Base-by-base conservation (phyloP, 1,284 basidiomycete species). In the Ustilago vetiveriae region DNA sequence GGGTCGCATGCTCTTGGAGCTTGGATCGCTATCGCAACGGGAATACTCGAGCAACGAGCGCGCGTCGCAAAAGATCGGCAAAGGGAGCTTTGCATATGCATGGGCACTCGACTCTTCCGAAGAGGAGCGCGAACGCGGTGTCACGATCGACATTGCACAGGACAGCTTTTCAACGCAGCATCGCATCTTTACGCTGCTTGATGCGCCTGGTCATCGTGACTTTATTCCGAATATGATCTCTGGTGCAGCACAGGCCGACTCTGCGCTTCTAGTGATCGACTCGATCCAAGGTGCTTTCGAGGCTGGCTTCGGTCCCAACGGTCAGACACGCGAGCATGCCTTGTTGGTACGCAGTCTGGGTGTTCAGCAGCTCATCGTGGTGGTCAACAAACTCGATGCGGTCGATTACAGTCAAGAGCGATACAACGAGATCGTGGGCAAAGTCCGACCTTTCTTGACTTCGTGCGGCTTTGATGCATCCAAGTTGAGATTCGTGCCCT, bases 211-310 rank as follows among this genome's bases (percentile, higher is more conserved):
- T 0, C 95, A 98, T 83, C 91, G 90, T 69, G 96, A 98, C 78
- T 98, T 98, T 75, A 91, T 98, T 54, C 95, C 96, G 0, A 98
- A 98, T 80, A 98, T 98, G 96, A 98, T 98, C 57, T 95, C 92
- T 0, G 95, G 95, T 2, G 95, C 95, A 2, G 90, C 94, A 0
- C 95, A 98, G 83, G 96, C 96, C 0, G 95, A 98, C 75, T 93
- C 92, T 32, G 94, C 95, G 1, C 83, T 98, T 5, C 87, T 98
- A n/a, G 95, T 98, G 6, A 88, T 98, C 19, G 96, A 97, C 82
- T 90, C 94, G 7, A 86, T 89, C 4, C 88, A 86, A 1, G 95
- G 95, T 21, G 94, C 94, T 75, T 98, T 98, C 72, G 95, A 98
- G 82, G 90, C 92, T 21, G 95, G 95, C 1, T 98, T 98, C 75